Base-by-base conservation (phyloP, 805 yeast species). In the Wickerhamomyces ciferrii region DNA sequence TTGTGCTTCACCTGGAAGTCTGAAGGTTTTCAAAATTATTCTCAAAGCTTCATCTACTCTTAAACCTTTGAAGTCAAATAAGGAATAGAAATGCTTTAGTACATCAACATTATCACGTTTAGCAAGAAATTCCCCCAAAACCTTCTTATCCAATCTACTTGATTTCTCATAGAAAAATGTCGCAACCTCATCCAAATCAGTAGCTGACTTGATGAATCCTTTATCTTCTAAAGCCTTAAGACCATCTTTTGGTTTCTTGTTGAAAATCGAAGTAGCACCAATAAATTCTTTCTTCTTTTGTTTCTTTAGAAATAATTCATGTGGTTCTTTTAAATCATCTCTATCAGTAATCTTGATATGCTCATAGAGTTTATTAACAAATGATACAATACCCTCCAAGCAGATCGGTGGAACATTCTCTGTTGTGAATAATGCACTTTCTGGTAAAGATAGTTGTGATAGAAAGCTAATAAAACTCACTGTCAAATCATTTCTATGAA, bases 1-100 rank as follows among this genome's bases (percentile, higher is more conserved):
- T 60, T 90, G 98, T 0, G 97, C 86, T 67, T 94, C 99, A 49
- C 99, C 99, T 1, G 98, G 98, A 42, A 94, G 73, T 63, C 99
- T 78, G 61, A 94, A 92, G 19, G 86, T 78, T 47, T 87, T 85
- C 53, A 95, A 71, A 49, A 94, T 65, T 46, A 87, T 74, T 58
- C 99, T 76, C 44, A 94, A 70, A 0, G 97, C 97, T 65, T 92
- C 97, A 64, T 94, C 99, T 2, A 95, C 92, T 58, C 99, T 74
- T 54, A 86, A 70, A 18, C 79, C 84, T 34, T 72, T 69, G 61
- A 91, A 91, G 47, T 91, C 92, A 61, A 92, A 84, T 45, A 81
- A 64, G 1, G 71, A 69, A 52, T 92, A 77, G 59, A 89, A 94
- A 42, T 76, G 70, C 42, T 71, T 71, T 53, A 92, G 69, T 6